Conservation (phyloP, 169 alveolate species). For the Cryptosporidium sp. region DNA sequence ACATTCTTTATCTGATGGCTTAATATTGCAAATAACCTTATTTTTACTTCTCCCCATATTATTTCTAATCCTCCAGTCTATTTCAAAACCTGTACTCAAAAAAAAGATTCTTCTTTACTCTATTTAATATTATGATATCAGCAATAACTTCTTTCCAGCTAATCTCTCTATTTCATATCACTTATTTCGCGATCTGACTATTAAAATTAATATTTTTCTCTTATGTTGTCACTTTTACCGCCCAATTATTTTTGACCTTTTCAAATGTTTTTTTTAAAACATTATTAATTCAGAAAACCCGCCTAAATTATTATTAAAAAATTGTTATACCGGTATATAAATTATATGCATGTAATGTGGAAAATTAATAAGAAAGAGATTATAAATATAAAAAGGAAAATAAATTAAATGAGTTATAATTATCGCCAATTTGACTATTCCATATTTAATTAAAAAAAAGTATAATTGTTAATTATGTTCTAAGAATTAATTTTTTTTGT, state of each 20-base stretch:
- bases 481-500: no score
- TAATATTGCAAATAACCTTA: constrained; percentile 22
- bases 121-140: background rate
- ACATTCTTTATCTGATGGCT: constrained; percentile 59
- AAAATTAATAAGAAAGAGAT: no score
- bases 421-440: background rate
- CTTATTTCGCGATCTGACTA: background rate
- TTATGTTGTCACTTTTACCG: background rate
- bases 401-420: no score
- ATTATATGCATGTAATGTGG: background rate
- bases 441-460: background rate
- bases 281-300: background rate
- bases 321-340: constrained; percentile 3
- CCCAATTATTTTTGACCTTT: background rate
- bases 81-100: background rate
- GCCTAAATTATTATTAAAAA: background rate
- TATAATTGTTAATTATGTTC: background rate
- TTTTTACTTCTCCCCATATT: constrained; percentile 27
- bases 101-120: background rate
- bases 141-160: background rate
- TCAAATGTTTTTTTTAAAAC: background rate
- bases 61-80: background rate
- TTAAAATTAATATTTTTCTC: background rate
- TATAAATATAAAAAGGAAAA: no score
- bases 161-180: background rate